Conservation (phyloP, 371 early-diverging fungal genomes). For the Syncephalastrum racemosum region DNA sequence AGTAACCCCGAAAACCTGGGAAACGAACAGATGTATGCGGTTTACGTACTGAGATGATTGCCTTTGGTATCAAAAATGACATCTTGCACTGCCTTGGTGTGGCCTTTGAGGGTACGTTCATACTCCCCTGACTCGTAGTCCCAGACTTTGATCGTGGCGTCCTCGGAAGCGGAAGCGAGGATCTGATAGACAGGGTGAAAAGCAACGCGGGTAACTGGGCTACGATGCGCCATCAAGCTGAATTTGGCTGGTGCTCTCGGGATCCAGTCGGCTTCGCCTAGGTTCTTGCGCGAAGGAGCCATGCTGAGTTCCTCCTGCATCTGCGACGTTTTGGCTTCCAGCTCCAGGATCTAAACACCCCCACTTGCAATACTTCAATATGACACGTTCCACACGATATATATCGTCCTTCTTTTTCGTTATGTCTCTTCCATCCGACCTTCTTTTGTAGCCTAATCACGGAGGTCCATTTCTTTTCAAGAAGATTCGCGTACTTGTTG, state of each 20-base stretch:
- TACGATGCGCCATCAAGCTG: slow-evolving; percentile 72
- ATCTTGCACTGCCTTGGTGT: slow-evolving; percentile 88
- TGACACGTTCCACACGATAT: slow-evolving; percentile 5
- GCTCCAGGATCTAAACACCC: slow-evolving; percentile 75
- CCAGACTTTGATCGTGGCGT: slow-evolving; percentile 86
- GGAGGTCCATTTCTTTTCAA: slow-evolving; percentile 94
- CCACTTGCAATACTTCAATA: slow-evolving; percentile 1
- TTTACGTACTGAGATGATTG: slow-evolving; percentile 53
- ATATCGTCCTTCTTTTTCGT: neutral
- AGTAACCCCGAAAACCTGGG: neutral
- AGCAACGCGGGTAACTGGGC: slow-evolving; percentile 77
- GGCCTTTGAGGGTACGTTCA: slow-evolving; percentile 88
- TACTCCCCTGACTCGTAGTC: slow-evolving; percentile 88
- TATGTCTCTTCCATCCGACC: slow-evolving; percentile 36
- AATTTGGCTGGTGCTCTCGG: slow-evolving; percentile 76
- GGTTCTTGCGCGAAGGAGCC: slow-evolving; percentile 62
- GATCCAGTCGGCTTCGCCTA: slow-evolving; percentile 69
- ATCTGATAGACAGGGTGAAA: slow-evolving; percentile 85
- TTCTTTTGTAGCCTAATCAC: slow-evolving; percentile 89
- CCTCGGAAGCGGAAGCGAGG: slow-evolving; percentile 86
- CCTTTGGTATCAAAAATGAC: slow-evolving; percentile 81
- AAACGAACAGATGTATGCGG: slow-evolving; percentile 1
- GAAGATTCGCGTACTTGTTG: slow-evolving; percentile 75
- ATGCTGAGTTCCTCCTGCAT: slow-evolving; percentile 72
- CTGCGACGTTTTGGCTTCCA: slow-evolving; percentile 73